phyloP scores from a whole-genome alignment of 1,284 basidiomycete species.

The Sanghuangporus sanghuang region DNA sequence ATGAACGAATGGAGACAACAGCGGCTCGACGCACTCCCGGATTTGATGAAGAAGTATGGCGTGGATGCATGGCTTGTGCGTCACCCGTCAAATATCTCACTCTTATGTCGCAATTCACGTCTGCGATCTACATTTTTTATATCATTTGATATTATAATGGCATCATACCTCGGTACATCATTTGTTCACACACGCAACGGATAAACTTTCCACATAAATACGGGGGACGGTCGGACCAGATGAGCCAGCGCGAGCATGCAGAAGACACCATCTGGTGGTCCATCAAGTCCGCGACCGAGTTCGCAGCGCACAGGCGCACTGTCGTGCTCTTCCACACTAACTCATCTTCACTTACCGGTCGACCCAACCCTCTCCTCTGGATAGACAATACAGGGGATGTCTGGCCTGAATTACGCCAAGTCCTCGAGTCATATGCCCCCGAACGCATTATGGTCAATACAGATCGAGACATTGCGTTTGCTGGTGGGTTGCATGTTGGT shows the following conservation, averaged over 20 bases:
- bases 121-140: background rate
- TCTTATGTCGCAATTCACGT: background rate
- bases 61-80: slow-evolving; percentile 42
- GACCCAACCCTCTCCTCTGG: slow-evolving; percentile 41
- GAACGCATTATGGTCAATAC: slow-evolving; percentile 41
- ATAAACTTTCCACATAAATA: background rate
- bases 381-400: slow-evolving; percentile 47
- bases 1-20: slow-evolving; percentile 41
- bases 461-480: slow-evolving; percentile 43
- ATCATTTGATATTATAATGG: background rate
- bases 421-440: slow-evolving; percentile 34
- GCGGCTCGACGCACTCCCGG: slow-evolving; percentile 36
- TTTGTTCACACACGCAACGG: background rate
- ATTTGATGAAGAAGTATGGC: slow-evolving; percentile 37
- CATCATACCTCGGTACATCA: background rate
- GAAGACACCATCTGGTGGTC: slow-evolving; percentile 52
- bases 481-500: slow-evolving; percentile 46
- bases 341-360: slow-evolving; percentile 29
- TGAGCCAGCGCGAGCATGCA: slow-evolving; percentile 47
- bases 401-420: slow-evolving; percentile 38
- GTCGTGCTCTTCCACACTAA: slow-evolving; percentile 46
- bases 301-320: slow-evolving; percentile 45
- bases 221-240: slow-evolving; percentile 24
- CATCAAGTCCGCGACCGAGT: slow-evolving; percentile 44
- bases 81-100: background rate